Base-by-base conservation (phyloP, 805 yeast species). In the Debaryomyces hansenii region DNA sequence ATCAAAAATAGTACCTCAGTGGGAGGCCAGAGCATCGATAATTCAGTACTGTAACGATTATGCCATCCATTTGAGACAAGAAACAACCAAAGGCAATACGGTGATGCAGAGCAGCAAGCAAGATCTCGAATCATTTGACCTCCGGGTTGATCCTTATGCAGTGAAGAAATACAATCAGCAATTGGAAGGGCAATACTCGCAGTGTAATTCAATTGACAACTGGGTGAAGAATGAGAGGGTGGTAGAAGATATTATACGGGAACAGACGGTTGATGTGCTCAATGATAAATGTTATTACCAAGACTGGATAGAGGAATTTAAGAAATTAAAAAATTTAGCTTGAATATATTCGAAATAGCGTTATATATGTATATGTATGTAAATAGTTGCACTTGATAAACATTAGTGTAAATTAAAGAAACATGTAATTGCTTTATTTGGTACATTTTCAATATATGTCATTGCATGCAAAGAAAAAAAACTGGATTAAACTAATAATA, bases 91-190 rank as follows among this genome's bases (percentile, higher is more conserved):
- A 27, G 43, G 34, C 3, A 42, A 16, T 20, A 28, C 37, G 14
- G 40, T n/a, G 14, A 20, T 5, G 37, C 40, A 40, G 21, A 29
- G 34, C 40, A 39, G 4, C 36, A 27, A 16, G 42, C 34, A 28
- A 11, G 41, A 45, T 12, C 20, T 37, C 2, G 47, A 52, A 4
- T 48, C 53, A 14, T 62, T 58, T 38, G 70, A 70, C 45, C 56
- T 70, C 36, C 53, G 74, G 27, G 46, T 60, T 2, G 74, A 72
- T 47, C 78, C 78, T 0, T 72, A 72, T 40, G 75, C 77, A 5
- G 46, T 50, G 20, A 58, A 54, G 42, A 52, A 58, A 42, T 55
- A 63, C 37, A 56, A 54, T 8, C 56, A 57, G 16, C 41, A 49
- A 27, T 15, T 62, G 4, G 53, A 60, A n/a, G 50, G 55, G 11